phyloP scores from a whole-genome alignment of 192 early-diverging fungal species.

The Polychytrium aggregatum region DNA sequence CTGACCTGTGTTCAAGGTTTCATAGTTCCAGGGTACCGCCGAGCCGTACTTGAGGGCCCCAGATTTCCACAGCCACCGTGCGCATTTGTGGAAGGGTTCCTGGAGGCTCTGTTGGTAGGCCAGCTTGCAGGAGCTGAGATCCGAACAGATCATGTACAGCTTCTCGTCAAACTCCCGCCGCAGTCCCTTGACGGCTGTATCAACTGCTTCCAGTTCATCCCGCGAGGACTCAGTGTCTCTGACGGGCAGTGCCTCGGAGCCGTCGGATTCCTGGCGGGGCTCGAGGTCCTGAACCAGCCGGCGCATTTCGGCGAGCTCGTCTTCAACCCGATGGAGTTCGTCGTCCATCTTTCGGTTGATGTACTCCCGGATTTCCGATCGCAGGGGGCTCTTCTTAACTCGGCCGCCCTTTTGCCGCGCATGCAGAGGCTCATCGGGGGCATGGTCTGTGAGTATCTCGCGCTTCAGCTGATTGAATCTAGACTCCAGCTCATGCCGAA shows the following conservation, averaged over 20 bases:
- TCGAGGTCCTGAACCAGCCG: too few relatives aligned
- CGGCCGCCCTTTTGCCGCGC: too few relatives aligned
- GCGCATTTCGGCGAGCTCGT: too few relatives aligned
- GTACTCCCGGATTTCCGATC: too few relatives aligned
- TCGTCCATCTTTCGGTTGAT: too few relatives aligned
- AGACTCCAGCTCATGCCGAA: slow-evolving; percentile 1
- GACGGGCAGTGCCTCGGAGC: too few relatives aligned
- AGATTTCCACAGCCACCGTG: slow-evolving; percentile 38
- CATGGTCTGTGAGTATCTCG: slow-evolving; percentile 1
- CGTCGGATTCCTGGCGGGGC: too few relatives aligned
- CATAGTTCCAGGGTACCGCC: slow-evolving; percentile 32
- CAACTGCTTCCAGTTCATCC: neutral
- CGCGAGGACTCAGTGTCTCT: too few relatives aligned
- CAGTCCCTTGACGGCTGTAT: slow-evolving; percentile 3
- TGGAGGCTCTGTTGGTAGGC: slow-evolving; percentile 12
- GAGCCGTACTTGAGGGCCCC: slow-evolving; percentile 24
- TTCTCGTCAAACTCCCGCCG: slow-evolving; percentile 41
- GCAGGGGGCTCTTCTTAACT: too few relatives aligned
- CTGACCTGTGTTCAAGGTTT: slow-evolving; percentile 30
- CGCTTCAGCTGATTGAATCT: neutral
- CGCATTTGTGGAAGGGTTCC: slow-evolving; percentile 29
- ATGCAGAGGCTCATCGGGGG: too few relatives aligned
- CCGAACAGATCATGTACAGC: slow-evolving; percentile 29
- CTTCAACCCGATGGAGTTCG: too few relatives aligned
- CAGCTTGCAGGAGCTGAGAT: slow-evolving; percentile 28